Evolutionary conservation across 202 grass and related monocot genomes (phyloP).

Genomic region (Zoysia matrella): DNA sequence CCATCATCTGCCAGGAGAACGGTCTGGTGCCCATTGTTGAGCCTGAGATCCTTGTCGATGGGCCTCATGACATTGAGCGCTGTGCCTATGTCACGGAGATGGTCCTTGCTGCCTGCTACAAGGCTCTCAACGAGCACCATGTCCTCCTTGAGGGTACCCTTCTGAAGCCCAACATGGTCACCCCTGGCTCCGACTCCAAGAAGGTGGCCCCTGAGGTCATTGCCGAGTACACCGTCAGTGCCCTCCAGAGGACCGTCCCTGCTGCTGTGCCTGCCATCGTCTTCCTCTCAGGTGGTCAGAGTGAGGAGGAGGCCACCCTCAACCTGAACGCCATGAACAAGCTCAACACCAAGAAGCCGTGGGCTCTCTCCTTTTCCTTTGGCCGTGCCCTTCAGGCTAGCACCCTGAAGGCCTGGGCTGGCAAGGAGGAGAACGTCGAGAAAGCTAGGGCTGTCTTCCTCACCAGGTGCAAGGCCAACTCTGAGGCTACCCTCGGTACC

Average conservation of each 20-base stretch:
- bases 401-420: constrained; percentile 86
- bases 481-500: constrained; percentile 72
- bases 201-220: constrained; percentile 77
- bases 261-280: constrained; percentile 77
- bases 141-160: constrained; percentile 82
- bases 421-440: constrained; percentile 70
- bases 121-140: constrained; percentile 86
- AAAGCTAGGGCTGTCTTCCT: constrained; percentile 74
- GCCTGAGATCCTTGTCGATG: constrained; percentile 89
- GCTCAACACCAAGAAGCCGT: constrained; percentile 74
- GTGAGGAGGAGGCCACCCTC: constrained; percentile 77
- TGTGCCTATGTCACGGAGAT: constrained; percentile 67
- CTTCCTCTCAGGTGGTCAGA: constrained; percentile 89
- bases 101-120: constrained; percentile 86
- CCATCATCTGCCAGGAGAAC: constrained; percentile 93
- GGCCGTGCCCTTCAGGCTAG: constrained; percentile 90
- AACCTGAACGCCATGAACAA: constrained; percentile 93
- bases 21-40: constrained; percentile 88
- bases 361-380: constrained; percentile 82
- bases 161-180: constrained; percentile 26
- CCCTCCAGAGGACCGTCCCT: constrained; percentile 81
- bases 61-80: constrained; percentile 69
- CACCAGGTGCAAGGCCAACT: constrained; percentile 86
- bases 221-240: constrained; percentile 66
- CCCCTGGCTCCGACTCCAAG: constrained; percentile 69